Base-by-base conservation (phyloP, 2,329 filamentous ascomycete genomes). In the Calonectria hongkongensis region DNA sequence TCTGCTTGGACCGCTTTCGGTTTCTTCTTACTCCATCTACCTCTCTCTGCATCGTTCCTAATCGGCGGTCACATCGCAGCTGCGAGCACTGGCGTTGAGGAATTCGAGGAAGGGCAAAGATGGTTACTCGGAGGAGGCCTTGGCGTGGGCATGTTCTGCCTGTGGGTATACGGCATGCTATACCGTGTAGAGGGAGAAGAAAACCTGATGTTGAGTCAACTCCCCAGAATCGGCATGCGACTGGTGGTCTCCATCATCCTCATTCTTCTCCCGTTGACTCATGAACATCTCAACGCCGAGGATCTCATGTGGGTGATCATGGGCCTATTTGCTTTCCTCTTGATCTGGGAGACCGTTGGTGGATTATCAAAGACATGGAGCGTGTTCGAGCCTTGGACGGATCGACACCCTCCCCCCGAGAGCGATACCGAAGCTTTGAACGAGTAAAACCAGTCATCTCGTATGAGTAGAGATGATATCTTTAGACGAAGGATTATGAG, bases 111-210 rank as follows among this genome's bases (percentile, higher is more conserved):
- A 2, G 83, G 84, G 0, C 84, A 88, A 74, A 82, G 84, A n/a
- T 88, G 87, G 87, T 80, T 88, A 4, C 82, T 88, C 1, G 86
- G 87, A 21, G 86, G 84, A 36, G 86, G 86, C 2, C 81, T 88
- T 0, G 86, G 85, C 2, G 80, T 86, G 2, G 87, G 86, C 18
- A 80, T 87, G 80, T 80, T 87, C 56, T 88, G 86, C 69, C 79
- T 88, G 7, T 86, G 84, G 82, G 66, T 82, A 0, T 85, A 86
- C 66, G 84, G 84, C 9, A 80, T 87, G 76, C 76, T 88, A 33
- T 86, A 86, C 77, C 78, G 81, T 3, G 83, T 83, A 3, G 81
- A 84, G 6, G 85, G 86, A 68, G 81, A 84, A 25, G 78, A 81
- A 5, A 73, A 70, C 8, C 74, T 84, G 21, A 72, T 86, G 6